Base-by-base conservation (phyloP, 2,329 filamentous ascomycete species). In the Alternaria hordeiaustralica region DNA sequence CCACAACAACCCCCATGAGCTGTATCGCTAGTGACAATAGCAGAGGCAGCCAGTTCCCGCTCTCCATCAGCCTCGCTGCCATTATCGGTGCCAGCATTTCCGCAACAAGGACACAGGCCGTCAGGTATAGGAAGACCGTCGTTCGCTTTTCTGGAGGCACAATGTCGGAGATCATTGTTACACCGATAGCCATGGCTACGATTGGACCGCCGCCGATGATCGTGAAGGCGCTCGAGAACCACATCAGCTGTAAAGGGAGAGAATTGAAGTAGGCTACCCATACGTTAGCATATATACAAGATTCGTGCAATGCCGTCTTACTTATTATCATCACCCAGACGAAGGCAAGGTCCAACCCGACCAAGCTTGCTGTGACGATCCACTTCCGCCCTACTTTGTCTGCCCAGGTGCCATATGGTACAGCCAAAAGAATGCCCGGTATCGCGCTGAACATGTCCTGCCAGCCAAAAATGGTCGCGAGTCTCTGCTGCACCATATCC, bases 101-200 rank as follows among this genome's bases (percentile, higher is more conserved):
- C 1, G 75, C 73, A 6, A 78, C 53, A 21, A 79, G 78, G 66
- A 72, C 76, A 60, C 59, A 75, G 57, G 72, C 76, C 41, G 70
- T 72, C 28, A 76, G 51, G 60, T 71, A 74, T 9, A 74, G 64
- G 45, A 75, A 77, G 13, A 79, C 67, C 25, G 71, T 68, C 7
- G 66, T 74, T 20, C 84, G 79, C 71, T 83, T 80, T 20, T 82
- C 79, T 5, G 83, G 79, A 1, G 80, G 83, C 7, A 81, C 82
- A n/a, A 86, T 80, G 67, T 86, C 84, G 0, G 84, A 79, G 66
- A 86, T 79, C 82, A 86, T 85, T 8, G 84, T 85, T 71, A 83
- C 79, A 59, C 82, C 79, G 33, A 85, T 79, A 3, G 84, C 82
- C 64, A 81, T 78, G 3, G 82, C 78, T 5, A 85, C 83, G 12